Evolutionary conservation across 768 basidiomycete genomes (phyloP).

Genomic region (Nidularia sp.): DNA sequence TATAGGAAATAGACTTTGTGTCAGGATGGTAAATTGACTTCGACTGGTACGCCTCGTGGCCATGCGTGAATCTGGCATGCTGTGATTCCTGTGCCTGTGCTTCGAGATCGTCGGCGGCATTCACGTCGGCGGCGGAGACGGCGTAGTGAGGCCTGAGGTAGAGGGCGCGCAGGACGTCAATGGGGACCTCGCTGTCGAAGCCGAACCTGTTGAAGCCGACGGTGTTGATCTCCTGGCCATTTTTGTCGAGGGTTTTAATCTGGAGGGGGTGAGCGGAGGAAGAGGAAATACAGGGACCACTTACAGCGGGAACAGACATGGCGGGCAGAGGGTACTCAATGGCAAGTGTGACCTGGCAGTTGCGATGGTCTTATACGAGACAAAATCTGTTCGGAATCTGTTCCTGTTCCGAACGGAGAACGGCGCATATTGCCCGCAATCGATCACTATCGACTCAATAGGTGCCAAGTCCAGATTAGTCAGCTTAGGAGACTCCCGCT

Average conservation of each 20-base stretch:
- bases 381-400: too few relatives aligned
- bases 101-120: conserved; percentile 26
- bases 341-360: too few relatives aligned
- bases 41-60: conserved; percentile 59
- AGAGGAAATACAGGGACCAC: conserved; percentile 1
- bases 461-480: too few relatives aligned
- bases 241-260: conserved; percentile 69
- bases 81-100: conserved; percentile 35
- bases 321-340: too few relatives aligned
- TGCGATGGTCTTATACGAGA: too few relatives aligned
- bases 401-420: too few relatives aligned
- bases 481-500: too few relatives aligned
- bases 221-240: conserved; percentile 66
- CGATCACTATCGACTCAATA: too few relatives aligned
- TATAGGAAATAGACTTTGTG: conserved; percentile 83
- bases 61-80: conserved; percentile 53
- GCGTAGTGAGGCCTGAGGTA: conserved; percentile 84
- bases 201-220: conserved; percentile 88
- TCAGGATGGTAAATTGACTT: conserved; percentile 85
- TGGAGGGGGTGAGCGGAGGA: conserved; percentile 22
- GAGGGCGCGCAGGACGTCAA: conserved; percentile 80
- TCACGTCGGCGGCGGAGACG: conserved; percentile 31
- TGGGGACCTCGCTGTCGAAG: conserved; percentile 80
- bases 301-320: too few relatives aligned
- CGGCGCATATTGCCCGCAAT: too few relatives aligned